A percentile compares a stretch with the other conserved stretches of the same genome.
Evolutionary conservation across 805 yeast species (phyloP).

Genomic region (Teunomyces atbi): DNA sequence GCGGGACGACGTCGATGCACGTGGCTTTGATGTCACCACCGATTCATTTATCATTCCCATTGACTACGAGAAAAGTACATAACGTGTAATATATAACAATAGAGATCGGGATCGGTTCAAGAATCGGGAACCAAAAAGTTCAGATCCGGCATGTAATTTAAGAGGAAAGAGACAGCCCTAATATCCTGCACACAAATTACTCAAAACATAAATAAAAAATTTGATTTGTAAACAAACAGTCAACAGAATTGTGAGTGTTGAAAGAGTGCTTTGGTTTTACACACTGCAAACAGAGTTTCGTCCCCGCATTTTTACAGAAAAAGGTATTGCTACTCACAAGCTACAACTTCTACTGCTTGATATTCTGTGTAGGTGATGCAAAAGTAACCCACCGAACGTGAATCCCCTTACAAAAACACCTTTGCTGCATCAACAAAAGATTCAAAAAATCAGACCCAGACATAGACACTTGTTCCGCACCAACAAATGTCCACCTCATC

Average conservation of each 20-base stretch:
- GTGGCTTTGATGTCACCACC: conserved; percentile 58
- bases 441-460: no score
- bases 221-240: conserved; percentile 21
- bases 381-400: neutral
- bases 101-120: neutral
- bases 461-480: neutral
- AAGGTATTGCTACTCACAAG: neutral
- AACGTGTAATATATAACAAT: neutral
- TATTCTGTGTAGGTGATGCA: neutral
- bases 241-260: conserved; percentile 1
- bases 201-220: conserved; percentile 9
- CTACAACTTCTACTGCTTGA: neutral
- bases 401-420: neutral
- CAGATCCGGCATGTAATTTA: neutral
- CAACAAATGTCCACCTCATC: conserved; percentile 24
- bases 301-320: neutral
- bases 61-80: conserved; percentile 21
- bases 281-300: neutral
- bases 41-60: conserved; percentile 65
- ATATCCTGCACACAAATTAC: neutral
- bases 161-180: neutral
- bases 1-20: conserved; percentile 63
- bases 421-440: neutral
- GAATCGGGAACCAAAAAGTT: neutral
- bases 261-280: neutral